phyloP scores from a whole-genome alignment of 2,329 filamentous ascomycete genomes.

The Aulographum hederae region DNA sequence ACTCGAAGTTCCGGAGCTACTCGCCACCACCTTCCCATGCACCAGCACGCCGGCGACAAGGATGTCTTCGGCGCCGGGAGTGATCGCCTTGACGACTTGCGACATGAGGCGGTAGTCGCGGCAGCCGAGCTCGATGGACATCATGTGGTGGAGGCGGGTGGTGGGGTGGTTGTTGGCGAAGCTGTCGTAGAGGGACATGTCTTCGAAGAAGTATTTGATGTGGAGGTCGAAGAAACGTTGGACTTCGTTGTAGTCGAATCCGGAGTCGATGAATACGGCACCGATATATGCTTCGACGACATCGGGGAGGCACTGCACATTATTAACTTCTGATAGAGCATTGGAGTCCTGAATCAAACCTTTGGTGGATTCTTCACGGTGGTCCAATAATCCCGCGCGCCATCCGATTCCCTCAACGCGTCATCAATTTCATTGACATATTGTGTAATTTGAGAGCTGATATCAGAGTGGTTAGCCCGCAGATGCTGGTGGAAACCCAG shows the following conservation, averaged over 20 bases:
- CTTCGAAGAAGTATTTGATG: slow-evolving; percentile 59
- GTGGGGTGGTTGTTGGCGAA: slow-evolving; percentile 74
- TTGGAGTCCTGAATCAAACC: slow-evolving; percentile 3
- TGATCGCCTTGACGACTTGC: slow-evolving; percentile 30
- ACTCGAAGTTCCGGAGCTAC: slow-evolving; percentile 41
- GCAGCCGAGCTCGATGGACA: slow-evolving; percentile 51
- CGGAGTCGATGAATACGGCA: slow-evolving; percentile 78
- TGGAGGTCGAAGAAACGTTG: slow-evolving; percentile 59
- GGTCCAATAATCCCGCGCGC: slow-evolving; percentile 51
- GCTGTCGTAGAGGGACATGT: slow-evolving; percentile 75
- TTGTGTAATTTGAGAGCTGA: slow-evolving; percentile 30
- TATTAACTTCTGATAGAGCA: slow-evolving; percentile 9
- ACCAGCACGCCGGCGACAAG: slow-evolving; percentile 60
- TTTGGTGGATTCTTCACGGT: slow-evolving; percentile 48
- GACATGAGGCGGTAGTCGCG: slow-evolving; percentile 36
- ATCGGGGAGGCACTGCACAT: slow-evolving; percentile 64
- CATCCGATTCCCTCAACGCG: slow-evolving; percentile 28
- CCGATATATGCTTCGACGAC: slow-evolving; percentile 79
- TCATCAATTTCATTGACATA: slow-evolving; percentile 41
- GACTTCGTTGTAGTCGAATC: slow-evolving; percentile 58
- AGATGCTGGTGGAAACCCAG: slow-evolving; percentile 64
- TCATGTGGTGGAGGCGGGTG: slow-evolving; percentile 47
- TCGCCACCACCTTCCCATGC: slow-evolving; percentile 50
- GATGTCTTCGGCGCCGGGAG: slow-evolving; percentile 21
- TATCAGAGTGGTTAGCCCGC: slow-evolving; percentile 29